Percentiles rank a stretch among this genome's conserved stretches.
phyloP scores from a whole-genome alignment of 2,329 filamentous ascomycete species.

The Huntiella savannae region DNA sequence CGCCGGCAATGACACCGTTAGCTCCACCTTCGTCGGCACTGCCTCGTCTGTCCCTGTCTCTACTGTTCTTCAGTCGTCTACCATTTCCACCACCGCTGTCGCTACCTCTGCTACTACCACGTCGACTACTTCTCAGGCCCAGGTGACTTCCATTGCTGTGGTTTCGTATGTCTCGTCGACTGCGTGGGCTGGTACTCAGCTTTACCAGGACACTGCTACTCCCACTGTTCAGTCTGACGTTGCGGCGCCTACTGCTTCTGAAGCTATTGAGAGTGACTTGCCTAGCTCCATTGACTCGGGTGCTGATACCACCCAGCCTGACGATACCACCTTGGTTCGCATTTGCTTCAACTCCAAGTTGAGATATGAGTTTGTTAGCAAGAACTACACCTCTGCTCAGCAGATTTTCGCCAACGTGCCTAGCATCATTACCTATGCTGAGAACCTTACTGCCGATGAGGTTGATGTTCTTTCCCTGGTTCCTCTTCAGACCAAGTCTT shows the following conservation, averaged over 20 bases:
- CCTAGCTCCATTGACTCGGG: constrained; percentile 56
- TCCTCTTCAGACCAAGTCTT: constrained; percentile 52
- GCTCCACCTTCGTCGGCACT: neutral
- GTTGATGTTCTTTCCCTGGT: constrained; percentile 52
- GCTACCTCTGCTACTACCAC: constrained; percentile 12
- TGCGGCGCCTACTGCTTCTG: constrained; percentile 17
- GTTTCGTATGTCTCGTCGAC: constrained; percentile 10
- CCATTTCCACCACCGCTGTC: neutral
- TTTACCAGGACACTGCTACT: constrained; percentile 11
- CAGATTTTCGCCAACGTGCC: constrained; percentile 76
- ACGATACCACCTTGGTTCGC: constrained; percentile 55
- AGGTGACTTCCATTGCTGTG: constrained; percentile 12
- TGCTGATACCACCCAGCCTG: constrained; percentile 37
- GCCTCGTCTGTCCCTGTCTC: constrained; percentile 1
- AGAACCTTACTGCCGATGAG: constrained; percentile 34
- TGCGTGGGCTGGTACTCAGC: constrained; percentile 12
- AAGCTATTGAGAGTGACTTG: constrained; percentile 43
- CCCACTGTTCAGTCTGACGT: constrained; percentile 11
- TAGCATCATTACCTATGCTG: constrained; percentile 44
- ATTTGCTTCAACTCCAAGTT: constrained; percentile 66
- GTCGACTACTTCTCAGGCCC: constrained; percentile 12
- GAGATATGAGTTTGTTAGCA: constrained; percentile 69
- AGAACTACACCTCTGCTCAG: constrained; percentile 49
- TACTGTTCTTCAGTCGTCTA: neutral
- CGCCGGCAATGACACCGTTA: constrained; percentile 8